Conservation (phyloP, 345 rosid species). For the Eucalyptus tenuipes region DNA sequence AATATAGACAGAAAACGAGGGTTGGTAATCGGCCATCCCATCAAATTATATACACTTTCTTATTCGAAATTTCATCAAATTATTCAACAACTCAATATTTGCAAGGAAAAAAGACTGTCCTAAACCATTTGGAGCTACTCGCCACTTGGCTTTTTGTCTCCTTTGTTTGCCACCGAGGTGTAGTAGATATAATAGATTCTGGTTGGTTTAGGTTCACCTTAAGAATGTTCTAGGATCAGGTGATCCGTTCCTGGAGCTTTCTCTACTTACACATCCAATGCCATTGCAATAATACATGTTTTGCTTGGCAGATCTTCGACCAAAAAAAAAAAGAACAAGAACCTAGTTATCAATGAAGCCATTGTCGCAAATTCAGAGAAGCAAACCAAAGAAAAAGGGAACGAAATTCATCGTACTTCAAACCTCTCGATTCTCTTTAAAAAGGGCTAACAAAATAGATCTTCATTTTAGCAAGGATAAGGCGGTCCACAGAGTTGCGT, state of each 20-base stretch:
- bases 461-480: background rate
- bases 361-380: background rate
- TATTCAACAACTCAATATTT: background rate
- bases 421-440: background rate
- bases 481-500: background rate
- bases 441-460: background rate
- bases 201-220: background rate
- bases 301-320: background rate
- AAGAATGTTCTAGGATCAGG: background rate
- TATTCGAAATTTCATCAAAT: background rate
- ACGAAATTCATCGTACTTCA: background rate
- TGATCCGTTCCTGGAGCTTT: background rate
- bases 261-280: background rate
- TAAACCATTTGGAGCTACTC: background rate
- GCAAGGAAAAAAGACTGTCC: background rate
- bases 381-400: background rate
- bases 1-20: background rate
- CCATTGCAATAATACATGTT: background rate
- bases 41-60: background rate
- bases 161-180: background rate
- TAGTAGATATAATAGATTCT: background rate
- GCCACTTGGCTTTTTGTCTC: background rate
- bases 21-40: background rate
- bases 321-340: accelerated
- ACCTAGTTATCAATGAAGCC: background rate